Evolutionary conservation across 495 filamentous ascomycete species (phyloP).

Genomic region (Annulohypoxylon moriforme): DNA sequence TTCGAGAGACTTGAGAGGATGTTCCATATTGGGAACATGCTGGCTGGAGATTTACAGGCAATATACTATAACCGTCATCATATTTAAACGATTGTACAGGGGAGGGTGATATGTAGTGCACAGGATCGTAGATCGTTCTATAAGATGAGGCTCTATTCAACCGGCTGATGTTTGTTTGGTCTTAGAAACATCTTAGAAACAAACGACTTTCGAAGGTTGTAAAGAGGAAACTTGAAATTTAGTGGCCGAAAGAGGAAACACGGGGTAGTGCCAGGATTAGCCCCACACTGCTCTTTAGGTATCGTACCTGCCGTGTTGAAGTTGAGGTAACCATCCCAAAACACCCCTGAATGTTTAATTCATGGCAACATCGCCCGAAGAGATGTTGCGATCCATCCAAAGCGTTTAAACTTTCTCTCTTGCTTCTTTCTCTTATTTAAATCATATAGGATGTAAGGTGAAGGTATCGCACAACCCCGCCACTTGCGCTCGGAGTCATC

Average conservation of each 20-base stretch:
- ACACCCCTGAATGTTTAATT: slow-evolving; percentile 5
- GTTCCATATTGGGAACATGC: slow-evolving; percentile 33
- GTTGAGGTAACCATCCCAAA: not conserved
- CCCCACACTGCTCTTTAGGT: not conserved
- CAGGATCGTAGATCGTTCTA: slow-evolving; percentile 16
- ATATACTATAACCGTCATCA: slow-evolving; percentile 38
- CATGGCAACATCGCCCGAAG: not conserved
- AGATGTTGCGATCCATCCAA: not conserved
- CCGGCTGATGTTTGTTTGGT: slow-evolving; percentile 20
- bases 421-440: not conserved
- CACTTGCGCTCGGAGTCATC: slow-evolving; percentile 14
- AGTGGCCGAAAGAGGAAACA: slow-evolving; percentile 37
- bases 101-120: slow-evolving; percentile 2
- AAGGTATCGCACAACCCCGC: not conserved
- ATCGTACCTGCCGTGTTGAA: not conserved
- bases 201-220: not conserved
- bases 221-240: slow-evolving; percentile 19
- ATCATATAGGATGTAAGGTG: not conserved
- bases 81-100: slow-evolving; percentile 12
- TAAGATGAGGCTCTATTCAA: slow-evolving; percentile 41
- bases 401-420: not conserved
- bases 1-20: slow-evolving; percentile 25
- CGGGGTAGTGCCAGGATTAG: slow-evolving; percentile 27
- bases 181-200: not conserved
- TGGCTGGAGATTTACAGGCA: slow-evolving; percentile 30